Evolutionary conservation across 1,284 basidiomycete species (phyloP), one percentile per base, ranked within the genome.

Genomic region (Rhodotorula sp.): DNA sequence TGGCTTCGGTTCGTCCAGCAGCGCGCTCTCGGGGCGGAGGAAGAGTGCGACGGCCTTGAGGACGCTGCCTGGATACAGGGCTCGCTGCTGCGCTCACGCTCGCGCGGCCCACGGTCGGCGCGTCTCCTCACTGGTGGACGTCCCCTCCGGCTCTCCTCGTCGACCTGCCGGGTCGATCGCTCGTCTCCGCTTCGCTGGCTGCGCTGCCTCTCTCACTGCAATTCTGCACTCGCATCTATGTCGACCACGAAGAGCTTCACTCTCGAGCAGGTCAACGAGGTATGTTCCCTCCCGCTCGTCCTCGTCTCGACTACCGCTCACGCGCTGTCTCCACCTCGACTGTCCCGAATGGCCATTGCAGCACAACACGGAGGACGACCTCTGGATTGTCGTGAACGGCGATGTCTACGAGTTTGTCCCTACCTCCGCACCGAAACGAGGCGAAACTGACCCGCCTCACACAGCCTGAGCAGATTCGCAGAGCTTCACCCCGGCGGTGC

Each of bases 401-500:
- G 89, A 88, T 78, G 91, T 94, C 39, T 94, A 71, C 69, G 68
- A 69, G 67, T 69, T 21, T 17, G 67, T 50, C 4, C 13, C 53
- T 8, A 19, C 34, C 44, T 44, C 15, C 44, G 13, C 60, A 2
- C 27, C 27, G 19, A 25, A 12, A 17, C 17, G 34, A 29, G 21
- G 25, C 36, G 25, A 8, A 44, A 19, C 83, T 94, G 39, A 87
- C 88, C 66, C 88, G 87, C 76, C 94, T 94, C 64, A 84, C 94
- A 75, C 93, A 95, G 80, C 92, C 83, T 94, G 37, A 87, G 89
- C 65, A 88, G 87, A 75, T 94, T 95, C 81, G 86, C 85, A 65
- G 85, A 84, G 61, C 84, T 94, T 74, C 92, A 95, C 80, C 92
- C 93, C 0, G 92, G 93, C 67, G 93, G 92, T 0, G 91, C 92